These are phyloP conservation scores for Atractiella rhizophila DNA, from an alignment of 768 basidiomycete genomes.

Conservation along the genomic window DNA sequence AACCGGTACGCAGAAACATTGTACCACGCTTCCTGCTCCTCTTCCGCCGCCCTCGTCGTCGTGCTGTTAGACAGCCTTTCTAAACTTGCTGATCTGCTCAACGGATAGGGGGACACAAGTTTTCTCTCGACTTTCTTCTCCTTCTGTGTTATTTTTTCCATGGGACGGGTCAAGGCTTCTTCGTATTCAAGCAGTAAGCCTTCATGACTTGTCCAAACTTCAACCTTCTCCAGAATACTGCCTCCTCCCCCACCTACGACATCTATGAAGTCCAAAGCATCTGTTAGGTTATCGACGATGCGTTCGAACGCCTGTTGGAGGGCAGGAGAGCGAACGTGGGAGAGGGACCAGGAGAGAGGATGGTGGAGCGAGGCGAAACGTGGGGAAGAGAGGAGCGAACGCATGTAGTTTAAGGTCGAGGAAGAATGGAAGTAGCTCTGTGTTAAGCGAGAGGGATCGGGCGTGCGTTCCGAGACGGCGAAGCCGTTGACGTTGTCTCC, in stretches of 20 bases:
- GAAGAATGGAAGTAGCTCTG: constrained; percentile 88
- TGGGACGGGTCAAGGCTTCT: constrained; percentile 66
- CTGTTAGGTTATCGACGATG: constrained; percentile 57
- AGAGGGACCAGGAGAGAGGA: constrained; percentile 71
- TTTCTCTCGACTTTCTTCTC: too few species aligned
- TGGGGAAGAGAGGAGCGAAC: constrained; percentile 60
- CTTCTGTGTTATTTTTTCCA: too few species aligned
- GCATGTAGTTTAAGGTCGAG: constrained; percentile 74
- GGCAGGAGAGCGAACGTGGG: constrained; percentile 61
- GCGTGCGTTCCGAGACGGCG: constrained; percentile 49
- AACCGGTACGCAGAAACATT: constrained; percentile 43
- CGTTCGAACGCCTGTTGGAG: constrained; percentile 50
- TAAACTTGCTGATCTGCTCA: too few species aligned
- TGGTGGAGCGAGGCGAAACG: constrained; percentile 39
- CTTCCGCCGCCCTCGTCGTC: background rate
- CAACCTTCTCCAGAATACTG: constrained; percentile 57
- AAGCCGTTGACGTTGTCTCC: constrained; percentile 85
- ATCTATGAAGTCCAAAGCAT: constrained; percentile 75
- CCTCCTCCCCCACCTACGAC: constrained; percentile 68
- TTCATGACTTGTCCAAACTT: constrained; percentile 59
- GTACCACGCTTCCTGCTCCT: constrained; percentile 31
- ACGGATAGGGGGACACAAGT: too few species aligned
- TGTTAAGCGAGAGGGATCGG: constrained; percentile 70
- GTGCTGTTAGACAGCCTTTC: too few species aligned
- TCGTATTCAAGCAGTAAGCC: constrained; percentile 75